Conservation (phyloP, 352 stramenopile species). For the Phytophthora uliginosa region DNA sequence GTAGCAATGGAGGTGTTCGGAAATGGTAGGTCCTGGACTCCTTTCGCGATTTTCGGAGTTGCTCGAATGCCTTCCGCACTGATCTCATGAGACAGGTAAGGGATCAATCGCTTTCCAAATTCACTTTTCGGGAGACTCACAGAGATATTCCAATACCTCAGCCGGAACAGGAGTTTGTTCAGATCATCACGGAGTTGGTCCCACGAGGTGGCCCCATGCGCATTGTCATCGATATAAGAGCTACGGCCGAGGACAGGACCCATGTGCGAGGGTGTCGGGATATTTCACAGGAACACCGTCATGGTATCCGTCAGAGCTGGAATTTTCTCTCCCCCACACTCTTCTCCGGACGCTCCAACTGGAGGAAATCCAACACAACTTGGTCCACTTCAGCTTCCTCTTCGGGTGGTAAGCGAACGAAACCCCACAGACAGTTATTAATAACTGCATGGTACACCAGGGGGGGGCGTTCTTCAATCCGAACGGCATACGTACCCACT, state of each 20-base stretch:
- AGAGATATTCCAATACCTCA: slow-evolving; percentile 5
- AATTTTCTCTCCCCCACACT: not conserved
- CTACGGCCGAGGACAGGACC: slow-evolving; percentile 6
- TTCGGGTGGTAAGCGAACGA: slow-evolving; percentile 4
- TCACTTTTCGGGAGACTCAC: slow-evolving; percentile 15
- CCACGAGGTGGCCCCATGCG: not conserved
- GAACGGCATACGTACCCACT: slow-evolving; percentile 19
- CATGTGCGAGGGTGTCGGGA: not conserved
- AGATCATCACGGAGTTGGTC: slow-evolving; percentile 2
- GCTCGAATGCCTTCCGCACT: not conserved
- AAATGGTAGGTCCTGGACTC: too few relatives aligned
- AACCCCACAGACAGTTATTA: slow-evolving; percentile 30
- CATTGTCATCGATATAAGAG: slow-evolving; percentile 16
- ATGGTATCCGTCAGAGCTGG: not conserved
- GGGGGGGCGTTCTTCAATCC: slow-evolving; percentile 25
- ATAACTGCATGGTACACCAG: slow-evolving; percentile 25
- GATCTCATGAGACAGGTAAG: not conserved
- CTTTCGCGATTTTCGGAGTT: too few relatives aligned
- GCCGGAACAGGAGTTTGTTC: not conserved
- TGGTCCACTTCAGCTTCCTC: not conserved
- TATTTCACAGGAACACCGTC: not conserved
- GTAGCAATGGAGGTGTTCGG: too few relatives aligned
- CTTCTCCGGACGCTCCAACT: not conserved
- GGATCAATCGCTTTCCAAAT: not conserved
- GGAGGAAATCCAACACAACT: slow-evolving; percentile 7